Evolutionary conservation across 192 early-diverging fungal species (phyloP).

Genomic region (Cladochytrium replicatum): DNA sequence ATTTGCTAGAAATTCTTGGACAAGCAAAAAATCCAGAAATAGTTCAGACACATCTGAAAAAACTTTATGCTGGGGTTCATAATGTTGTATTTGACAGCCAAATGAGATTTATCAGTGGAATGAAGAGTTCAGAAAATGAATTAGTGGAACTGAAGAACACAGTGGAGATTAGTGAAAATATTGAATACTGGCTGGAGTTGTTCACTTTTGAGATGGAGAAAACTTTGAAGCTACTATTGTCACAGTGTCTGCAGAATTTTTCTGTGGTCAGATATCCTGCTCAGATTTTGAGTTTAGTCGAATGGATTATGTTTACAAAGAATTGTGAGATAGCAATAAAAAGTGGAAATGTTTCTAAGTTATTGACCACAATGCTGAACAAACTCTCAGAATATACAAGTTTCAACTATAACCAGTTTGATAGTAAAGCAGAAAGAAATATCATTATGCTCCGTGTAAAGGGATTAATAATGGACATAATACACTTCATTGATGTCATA

Average conservation of each 20-base stretch:
- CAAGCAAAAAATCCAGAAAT: slow-evolving; percentile 49
- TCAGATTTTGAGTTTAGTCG: slow-evolving; percentile 35
- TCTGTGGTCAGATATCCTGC: slow-evolving; percentile 43
- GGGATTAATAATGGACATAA: slow-evolving; percentile 44
- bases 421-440: slow-evolving; percentile 26
- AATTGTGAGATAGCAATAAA: slow-evolving; percentile 32
- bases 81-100: slow-evolving; percentile 37
- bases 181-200: slow-evolving; percentile 42
- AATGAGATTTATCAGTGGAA: slow-evolving; percentile 28
- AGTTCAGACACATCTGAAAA: slow-evolving; percentile 48
- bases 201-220: slow-evolving; percentile 42
- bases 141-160: slow-evolving; percentile 28
- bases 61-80: slow-evolving; percentile 50
- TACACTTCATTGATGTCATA: slow-evolving; percentile 50
- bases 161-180: slow-evolving; percentile 37
- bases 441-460: slow-evolving; percentile 43
- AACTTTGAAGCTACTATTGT: slow-evolving; percentile 28
- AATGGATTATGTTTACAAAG: slow-evolving; percentile 42
- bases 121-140: slow-evolving; percentile 46
- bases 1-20: slow-evolving; percentile 48
- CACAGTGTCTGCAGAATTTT: slow-evolving; percentile 26
- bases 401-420: slow-evolving; percentile 30
- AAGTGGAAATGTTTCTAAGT: slow-evolving; percentile 15
- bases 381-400: slow-evolving; percentile 45
- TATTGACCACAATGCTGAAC: slow-evolving; percentile 31